Evolutionary conservation across 2,329 filamentous ascomycete species (phyloP), one percentile per base, ranked within the genome.

Genomic region (Tolypocladium tundrense): DNA sequence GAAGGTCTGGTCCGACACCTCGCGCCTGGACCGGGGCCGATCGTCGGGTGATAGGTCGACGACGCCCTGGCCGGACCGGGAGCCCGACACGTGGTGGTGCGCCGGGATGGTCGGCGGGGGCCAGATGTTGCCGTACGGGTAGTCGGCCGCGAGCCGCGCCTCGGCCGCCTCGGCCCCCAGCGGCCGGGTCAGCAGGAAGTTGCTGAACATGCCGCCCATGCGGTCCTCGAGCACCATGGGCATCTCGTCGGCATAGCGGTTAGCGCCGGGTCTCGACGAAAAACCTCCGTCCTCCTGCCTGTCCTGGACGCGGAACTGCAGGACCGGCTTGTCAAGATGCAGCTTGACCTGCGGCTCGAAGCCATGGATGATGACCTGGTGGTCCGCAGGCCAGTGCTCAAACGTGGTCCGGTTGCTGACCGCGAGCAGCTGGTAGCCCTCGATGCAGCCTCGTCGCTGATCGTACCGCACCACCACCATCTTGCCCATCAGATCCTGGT

Each of bases 381-480:
- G 73, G 59, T 92, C 81, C 59, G 79, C 80, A 53, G 82, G 73
- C 89, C 89, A 95, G 4, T 79, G 72, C 60, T 85, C 76, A 55
- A 85, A 79, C 2, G 75, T 75, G 8, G 82, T 79, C 31, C 73
- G 70, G 1, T 75, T 75, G 56, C 85, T 79, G 56, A 85, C 81
- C 1, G 88, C 90, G 4, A 92, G 75, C 19, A 97, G 75, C 19
- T 87, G 82, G 68, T 92, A 91, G 3, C 84, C 91, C 72, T 94
- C 89, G 58, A 97, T 96, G 64, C 85, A 86, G 19, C 87, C 88
- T 50, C 83, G 79, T 4, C 82, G 74, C 52, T 85, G 81, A 68
- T 96, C 85, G 67, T 91, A 97, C 14, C 88, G 85, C n/a, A 82
- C 80, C 43, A 96, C 67, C 33, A 96, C 79, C 48, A 96, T 72